Base-by-base conservation (phyloP, 768 basidiomycete genomes). In the Russula dissimulans region DNA sequence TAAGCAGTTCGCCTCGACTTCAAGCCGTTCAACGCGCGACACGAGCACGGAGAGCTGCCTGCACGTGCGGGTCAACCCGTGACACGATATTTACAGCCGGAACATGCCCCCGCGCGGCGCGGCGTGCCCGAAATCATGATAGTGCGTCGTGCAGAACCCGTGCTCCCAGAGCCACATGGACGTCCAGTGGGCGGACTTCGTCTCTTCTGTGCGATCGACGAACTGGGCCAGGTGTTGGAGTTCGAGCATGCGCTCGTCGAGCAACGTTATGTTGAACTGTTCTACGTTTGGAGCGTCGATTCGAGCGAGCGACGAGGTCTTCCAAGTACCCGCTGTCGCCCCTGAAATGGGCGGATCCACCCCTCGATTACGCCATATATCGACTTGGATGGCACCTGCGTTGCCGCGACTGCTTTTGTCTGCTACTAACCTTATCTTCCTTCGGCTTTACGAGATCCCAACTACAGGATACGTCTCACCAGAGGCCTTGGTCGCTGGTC, bases 111-210 rank as follows among this genome's bases (percentile, higher is more conserved):
- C 31, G 2, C 17, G 44, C n/a, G 55, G 47, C 8, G 60, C 39
- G 7, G 22, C 22, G 22, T 17, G 10, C 1, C 44, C 41, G 18
- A 52, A 52, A n/a, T n/a, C n/a, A n/a, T n/a, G n/a, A n/a, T 51
- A 38, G 29, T 56, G 54, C 3, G 54, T 56, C 43, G 56, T 51
- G n/a, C 45, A 34, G 50, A 61, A 52, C 15, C 45, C 50, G 50
- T 1, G 38, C 15, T 46, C 32, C 55, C 45, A 57, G 6, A 61
- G 50, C 44, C 49, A 53, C 36, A 61, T 41, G 6, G 55, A 57
- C n/a, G 56, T 56, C 18, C 44, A 49, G 31, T 57, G 9, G 1
- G 51, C 45, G 0, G 60, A 55, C 10, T 29, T 52, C 4, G 57
- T 14, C 12, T 10, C 17, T 15, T 56, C 50, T 3, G 60, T 47